Evolutionary conservation across 495 filamentous ascomycete species (phyloP), one percentile per base, ranked within the genome.

Genomic region (Xylaria grammica): DNA sequence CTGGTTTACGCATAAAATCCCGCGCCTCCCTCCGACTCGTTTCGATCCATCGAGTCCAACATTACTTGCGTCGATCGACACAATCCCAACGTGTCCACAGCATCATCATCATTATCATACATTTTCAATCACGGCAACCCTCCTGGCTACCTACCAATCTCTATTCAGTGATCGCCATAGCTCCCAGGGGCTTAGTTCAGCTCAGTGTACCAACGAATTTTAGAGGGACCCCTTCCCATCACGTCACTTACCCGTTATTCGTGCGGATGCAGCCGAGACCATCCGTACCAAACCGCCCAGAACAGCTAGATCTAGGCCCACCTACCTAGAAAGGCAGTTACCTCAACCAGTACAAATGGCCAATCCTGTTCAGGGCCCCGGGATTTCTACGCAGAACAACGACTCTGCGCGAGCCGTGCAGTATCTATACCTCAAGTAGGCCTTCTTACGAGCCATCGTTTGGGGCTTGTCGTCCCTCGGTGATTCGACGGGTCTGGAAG

Each of bases 381-480:
- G n/a, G n/a, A n/a, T n/a, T n/a, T n/a, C n/a, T n/a, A n/a, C n/a
- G n/a, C 65, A 71, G 60, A 55, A 60, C 24, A 51, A 64, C 51
- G 71, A 60, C 52, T 69, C 71, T 10, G 34, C 69, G 53, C 59
- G 65, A 54, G 71, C 71, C 20, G 69, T 69, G 4, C 69, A 71
- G 29, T 69, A 73, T 61, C 32, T 74, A 36, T 69, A 67, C 55
- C 51, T 70, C 19, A 67, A 70, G 72, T 74, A 55, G 56, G 72
- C 66, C 19, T 15, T 34, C 20, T 32, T 3, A 6, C 24, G 2
- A 49, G 13, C 32, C 5, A 36, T 11, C n/a, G n/a, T n/a, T n/a
- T n/a, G n/a, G n/a, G n/a, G n/a, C n/a, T n/a, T n/a, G n/a, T 36
- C 11, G 32, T 36, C 32, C 32, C 4, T 36, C 11, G 4, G 32